A percentile compares a stretch with the other conserved stretches of the same genome.
Conservation (phyloP, 2,329 filamentous ascomycete genomes). For the Colletotrichum coccodes region DNA sequence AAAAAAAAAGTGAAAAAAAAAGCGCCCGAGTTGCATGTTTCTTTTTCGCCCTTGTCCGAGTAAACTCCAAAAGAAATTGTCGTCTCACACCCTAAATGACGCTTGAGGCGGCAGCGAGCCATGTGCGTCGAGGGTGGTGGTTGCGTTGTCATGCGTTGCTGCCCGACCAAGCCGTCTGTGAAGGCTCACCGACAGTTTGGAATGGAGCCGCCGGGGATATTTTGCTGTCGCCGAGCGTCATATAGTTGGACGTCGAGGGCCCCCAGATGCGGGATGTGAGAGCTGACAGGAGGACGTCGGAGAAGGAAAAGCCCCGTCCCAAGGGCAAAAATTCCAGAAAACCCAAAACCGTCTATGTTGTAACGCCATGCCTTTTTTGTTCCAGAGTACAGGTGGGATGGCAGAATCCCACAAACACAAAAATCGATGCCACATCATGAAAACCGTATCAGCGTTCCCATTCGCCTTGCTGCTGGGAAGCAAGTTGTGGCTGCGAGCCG, state of each 20-base stretch:
- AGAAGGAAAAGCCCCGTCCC: neutral
- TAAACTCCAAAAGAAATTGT: slow-evolving; percentile 11
- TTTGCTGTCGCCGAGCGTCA: slow-evolving; percentile 15
- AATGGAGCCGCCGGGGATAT: slow-evolving; percentile 33
- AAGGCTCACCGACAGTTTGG: slow-evolving; percentile 31
- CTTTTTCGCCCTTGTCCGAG: slow-evolving; percentile 26
- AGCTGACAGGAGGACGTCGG: slow-evolving; percentile 25
- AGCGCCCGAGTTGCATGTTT: slow-evolving; percentile 16
- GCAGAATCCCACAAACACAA: slow-evolving; percentile 29
- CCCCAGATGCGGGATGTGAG: slow-evolving; percentile 33
- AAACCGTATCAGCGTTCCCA: slow-evolving; percentile 32
- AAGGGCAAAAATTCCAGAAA: slow-evolving; percentile 19
- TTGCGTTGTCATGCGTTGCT: slow-evolving; percentile 34
- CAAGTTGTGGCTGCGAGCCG: slow-evolving; percentile 50
- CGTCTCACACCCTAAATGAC: slow-evolving; percentile 23
- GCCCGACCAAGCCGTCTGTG: slow-evolving; percentile 27
- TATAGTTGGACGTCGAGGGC: slow-evolving; percentile 20
- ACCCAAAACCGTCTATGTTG: slow-evolving; percentile 30
- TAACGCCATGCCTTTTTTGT: slow-evolving; percentile 30
- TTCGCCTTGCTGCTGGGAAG: slow-evolving; percentile 48
- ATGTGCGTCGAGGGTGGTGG: slow-evolving; percentile 31
- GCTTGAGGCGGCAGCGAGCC: slow-evolving; percentile 29
- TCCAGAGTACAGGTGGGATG: slow-evolving; percentile 16
- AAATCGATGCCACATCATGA: slow-evolving; percentile 34
- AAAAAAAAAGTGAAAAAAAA: neutral